Evolutionary conservation across 352 stramenopile genomes (phyloP).

Genomic region (Plasmopara halstedii): DNA sequence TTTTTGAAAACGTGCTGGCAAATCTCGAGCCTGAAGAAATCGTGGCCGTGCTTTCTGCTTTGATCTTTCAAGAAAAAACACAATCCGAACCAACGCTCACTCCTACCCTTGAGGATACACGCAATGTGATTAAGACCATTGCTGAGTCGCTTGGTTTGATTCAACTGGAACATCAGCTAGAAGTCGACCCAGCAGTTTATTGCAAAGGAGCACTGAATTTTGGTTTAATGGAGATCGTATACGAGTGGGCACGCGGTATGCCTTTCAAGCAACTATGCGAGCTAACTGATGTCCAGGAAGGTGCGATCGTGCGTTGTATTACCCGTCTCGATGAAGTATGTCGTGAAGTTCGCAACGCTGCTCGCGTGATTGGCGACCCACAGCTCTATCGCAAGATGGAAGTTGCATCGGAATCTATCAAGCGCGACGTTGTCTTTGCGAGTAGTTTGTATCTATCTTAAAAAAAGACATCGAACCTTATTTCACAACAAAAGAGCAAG

Average conservation of each 20-base stretch:
- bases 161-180: slow-evolving; percentile 72
- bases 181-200: slow-evolving; percentile 90
- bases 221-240: slow-evolving; percentile 91
- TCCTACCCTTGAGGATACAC: slow-evolving; percentile 57
- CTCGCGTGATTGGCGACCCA: slow-evolving; percentile 92
- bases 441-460: slow-evolving; percentile 92
- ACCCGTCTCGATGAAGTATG: slow-evolving; percentile 97
- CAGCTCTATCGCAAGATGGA: slow-evolving; percentile 97
- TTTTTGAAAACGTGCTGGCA: slow-evolving; percentile 98
- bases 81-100: slow-evolving; percentile 73
- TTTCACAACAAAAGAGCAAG: neutral
- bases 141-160: slow-evolving; percentile 73
- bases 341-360: slow-evolving; percentile 94
- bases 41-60: slow-evolving; percentile 91
- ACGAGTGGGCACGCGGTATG: slow-evolving; percentile 97
- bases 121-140: slow-evolving; percentile 85
- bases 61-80: slow-evolving; percentile 96
- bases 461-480: too few species aligned
- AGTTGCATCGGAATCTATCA: slow-evolving; percentile 93
- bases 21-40: slow-evolving; percentile 96
- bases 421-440: slow-evolving; percentile 97
- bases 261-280: slow-evolving; percentile 95
- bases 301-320: slow-evolving; percentile 96
- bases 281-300: slow-evolving; percentile 96
- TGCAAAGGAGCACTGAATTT: slow-evolving; percentile 92